Evolutionary conservation across 108 stramenopile genomes (phyloP).

Genomic region (Cyclotella cryptica): DNA sequence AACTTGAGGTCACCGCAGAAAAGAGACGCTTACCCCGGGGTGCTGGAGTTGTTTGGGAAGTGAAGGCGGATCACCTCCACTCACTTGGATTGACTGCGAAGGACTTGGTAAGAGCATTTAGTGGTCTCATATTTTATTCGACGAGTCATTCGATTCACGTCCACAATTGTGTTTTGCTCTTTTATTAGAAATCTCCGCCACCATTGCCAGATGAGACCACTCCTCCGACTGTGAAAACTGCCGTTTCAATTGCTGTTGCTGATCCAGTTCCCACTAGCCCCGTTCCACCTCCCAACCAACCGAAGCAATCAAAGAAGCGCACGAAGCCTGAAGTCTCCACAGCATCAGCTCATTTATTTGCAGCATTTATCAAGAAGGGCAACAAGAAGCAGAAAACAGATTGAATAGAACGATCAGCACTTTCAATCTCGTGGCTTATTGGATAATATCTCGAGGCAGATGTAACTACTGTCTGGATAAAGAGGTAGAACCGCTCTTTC

Average conservation of each 20-base stretch:
- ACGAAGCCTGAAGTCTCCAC: conserved; percentile 20
- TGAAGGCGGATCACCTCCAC: conserved; percentile 67
- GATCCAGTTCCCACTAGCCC: conserved; percentile 6
- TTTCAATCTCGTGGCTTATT: conserved; percentile 7
- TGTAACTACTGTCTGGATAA: too few species aligned
- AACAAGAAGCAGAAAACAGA: conserved; percentile 31
- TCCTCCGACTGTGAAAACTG: neutral
- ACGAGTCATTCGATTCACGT: neutral
- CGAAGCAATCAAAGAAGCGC: conserved; percentile 28
- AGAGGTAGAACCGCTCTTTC: too few species aligned
- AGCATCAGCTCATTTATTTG: conserved; percentile 53
- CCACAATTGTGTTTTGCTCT: neutral
- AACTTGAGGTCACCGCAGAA: conserved; percentile 78
- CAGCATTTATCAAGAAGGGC: conserved; percentile 41
- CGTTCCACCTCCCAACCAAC: neutral
- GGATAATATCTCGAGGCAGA: neutral
- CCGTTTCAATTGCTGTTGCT: neutral
- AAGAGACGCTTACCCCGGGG: conserved; percentile 65
- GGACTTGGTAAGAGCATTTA: conserved; percentile 43
- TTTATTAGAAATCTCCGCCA: conserved; percentile 22
- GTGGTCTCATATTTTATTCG: neutral
- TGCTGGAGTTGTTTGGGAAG: conserved; percentile 80
- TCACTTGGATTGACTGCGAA: conserved; percentile 57
- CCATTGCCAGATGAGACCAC: neutral
- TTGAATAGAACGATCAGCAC: neutral